Evolutionary conservation across 2,329 filamentous ascomycete genomes (phyloP).

Genomic region (Penicillium olsonii): DNA sequence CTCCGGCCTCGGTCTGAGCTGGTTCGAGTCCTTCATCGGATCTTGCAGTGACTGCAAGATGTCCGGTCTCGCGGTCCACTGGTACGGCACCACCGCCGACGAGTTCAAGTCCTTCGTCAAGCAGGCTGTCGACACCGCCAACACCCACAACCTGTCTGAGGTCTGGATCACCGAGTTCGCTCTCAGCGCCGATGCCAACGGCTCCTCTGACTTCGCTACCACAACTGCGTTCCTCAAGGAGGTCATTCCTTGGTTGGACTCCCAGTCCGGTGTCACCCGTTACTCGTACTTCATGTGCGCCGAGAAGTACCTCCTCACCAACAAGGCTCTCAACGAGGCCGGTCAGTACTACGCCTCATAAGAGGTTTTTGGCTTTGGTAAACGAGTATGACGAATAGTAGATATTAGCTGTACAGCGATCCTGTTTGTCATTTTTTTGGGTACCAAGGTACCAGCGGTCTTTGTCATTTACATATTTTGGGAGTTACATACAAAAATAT

Average conservation of each 20-base stretch:
- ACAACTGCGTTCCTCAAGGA: conserved; percentile 39
- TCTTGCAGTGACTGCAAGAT: conserved; percentile 42
- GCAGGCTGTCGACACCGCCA: conserved; percentile 37
- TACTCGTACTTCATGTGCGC: conserved; percentile 47
- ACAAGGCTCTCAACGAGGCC: conserved; percentile 27
- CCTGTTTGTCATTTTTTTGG: neutral
- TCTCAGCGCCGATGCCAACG: conserved; percentile 31
- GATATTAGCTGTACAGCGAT: neutral
- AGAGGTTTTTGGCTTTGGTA: neutral
- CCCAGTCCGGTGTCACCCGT: conserved; percentile 37
- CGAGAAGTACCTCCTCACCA: conserved; percentile 35
- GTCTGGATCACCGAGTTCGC: conserved; percentile 52
- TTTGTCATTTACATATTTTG: neutral
- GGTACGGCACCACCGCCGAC: conserved; percentile 40
- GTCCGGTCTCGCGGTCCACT: conserved; percentile 47
- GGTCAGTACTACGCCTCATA: conserved; percentile 32
- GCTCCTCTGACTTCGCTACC: conserved; percentile 21
- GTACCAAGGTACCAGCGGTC: neutral
- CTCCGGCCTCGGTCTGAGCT: conserved; percentile 38
- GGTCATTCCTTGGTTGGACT: conserved; percentile 43
- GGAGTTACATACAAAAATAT: conserved; percentile 4
- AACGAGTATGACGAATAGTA: neutral
- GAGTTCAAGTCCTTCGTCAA: conserved; percentile 43
- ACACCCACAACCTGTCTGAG: conserved; percentile 35
- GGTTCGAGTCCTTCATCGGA: conserved; percentile 44